Evolutionary conservation across 192 early-diverging fungal genomes (phyloP).

Genomic region (Thamnidium elegans): DNA sequence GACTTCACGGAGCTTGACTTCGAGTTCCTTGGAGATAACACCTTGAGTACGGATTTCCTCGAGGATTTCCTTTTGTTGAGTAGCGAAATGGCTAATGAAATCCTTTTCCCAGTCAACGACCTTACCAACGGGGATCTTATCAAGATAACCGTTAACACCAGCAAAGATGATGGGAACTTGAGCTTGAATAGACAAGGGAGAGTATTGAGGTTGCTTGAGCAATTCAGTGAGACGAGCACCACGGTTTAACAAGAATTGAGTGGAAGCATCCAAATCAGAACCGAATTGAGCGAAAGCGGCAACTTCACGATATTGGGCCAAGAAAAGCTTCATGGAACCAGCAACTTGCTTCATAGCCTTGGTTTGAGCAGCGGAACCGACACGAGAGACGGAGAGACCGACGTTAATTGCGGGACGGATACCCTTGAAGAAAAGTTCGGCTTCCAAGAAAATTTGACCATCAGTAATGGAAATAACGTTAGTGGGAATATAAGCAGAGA

Average conservation of each 20-base stretch:
- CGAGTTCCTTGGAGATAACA: constrained; percentile 81
- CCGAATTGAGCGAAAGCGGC: constrained; percentile 99
- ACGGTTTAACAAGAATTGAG: constrained; percentile 98
- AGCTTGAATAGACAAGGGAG: constrained; percentile 92
- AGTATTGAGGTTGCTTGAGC: constrained; percentile 99
- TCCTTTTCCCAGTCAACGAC: constrained; percentile 89
- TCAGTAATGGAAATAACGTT: constrained; percentile 99
- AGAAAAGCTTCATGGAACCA: constrained; percentile 98
- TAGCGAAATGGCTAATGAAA: constrained; percentile 80
- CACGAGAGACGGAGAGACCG: constrained; percentile 99
- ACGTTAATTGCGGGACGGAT: constrained; percentile 99
- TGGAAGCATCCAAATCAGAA: constrained; percentile 99
- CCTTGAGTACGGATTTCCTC: constrained; percentile 86
- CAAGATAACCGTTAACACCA: constrained; percentile 98
- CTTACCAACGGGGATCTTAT: constrained; percentile 92
- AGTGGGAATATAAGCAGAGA: constrained; percentile 99
- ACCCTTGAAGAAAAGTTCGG: constrained; percentile 99
- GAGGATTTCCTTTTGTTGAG: constrained; percentile 85
- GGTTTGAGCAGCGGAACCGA: constrained; percentile 99
- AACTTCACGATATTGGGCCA: constrained; percentile 99
- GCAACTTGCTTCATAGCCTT: constrained; percentile 99
- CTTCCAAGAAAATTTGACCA: constrained; percentile 99
- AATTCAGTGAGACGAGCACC: constrained; percentile 99
- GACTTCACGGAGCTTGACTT: constrained; percentile 90
- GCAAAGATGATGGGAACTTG: constrained; percentile 98